Base-by-base conservation (phyloP, 1,139 yeast species). In the Candida anutae region DNA sequence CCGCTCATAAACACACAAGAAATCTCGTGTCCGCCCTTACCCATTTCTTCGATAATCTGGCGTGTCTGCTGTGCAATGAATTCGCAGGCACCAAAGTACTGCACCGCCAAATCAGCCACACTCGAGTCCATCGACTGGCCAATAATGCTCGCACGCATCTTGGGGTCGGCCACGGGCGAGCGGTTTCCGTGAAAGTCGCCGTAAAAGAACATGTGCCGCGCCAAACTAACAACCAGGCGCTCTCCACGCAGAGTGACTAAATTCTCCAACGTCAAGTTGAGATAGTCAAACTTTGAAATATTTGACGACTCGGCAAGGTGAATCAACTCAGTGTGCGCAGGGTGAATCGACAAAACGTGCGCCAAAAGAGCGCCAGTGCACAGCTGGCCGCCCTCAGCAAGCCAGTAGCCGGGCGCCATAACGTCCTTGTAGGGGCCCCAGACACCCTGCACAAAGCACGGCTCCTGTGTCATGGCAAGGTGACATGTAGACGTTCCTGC, bases 401-500 rank as follows among this genome's bases (percentile, higher is more conserved):
- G 69, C 97, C 97, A 90, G 46, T 69, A 79, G 9, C 78, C 87
- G 21, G 84, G 82, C 13, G 93, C 83, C 64, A 90, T 69, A 8
- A 84, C 95, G 52, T 88, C 95, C 45, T 87, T 72, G 58, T 90
- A 90, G 3, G 98, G 98, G 13, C 98, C 98, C 98, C 98, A 90
- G 19, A 90, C 96, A 33, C 98, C 98, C 27, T 85, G 76, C 10
- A 90, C 97, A 52, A 90, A 88, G 27, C 85, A 74, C 0, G 95
- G 83, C 18, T 83, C 80, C 38, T 74, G 70, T 20, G 95, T 81
- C 71, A 88, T 70, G 34, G 87, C 88, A 44, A 90, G 75, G 54
- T 90, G 98, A 53, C 98, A 90, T 2, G 98, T 90, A 1, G 96
- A 87, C 5, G 98, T 90, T 36, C 98, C 98, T 0, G 98, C 98